Conservation (phyloP, 2,329 filamentous ascomycete species). For the Cordyceps tenuipes region DNA sequence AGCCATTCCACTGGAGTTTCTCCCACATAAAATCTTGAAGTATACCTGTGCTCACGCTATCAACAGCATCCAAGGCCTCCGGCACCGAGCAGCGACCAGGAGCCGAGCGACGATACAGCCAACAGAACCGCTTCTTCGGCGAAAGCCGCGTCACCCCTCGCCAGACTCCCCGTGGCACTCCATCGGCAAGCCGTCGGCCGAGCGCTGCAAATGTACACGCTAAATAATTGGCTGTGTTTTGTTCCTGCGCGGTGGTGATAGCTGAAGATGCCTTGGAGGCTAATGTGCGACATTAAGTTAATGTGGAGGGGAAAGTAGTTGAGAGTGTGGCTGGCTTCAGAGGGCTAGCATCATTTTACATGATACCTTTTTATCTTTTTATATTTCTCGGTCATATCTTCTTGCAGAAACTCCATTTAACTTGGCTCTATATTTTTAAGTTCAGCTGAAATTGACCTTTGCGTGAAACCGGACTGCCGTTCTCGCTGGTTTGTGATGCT, state of each 20-base stretch:
- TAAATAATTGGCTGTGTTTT: not conserved
- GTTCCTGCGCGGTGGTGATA: not conserved
- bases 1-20: not conserved
- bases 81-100: constrained; percentile 14
- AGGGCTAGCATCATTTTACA: not conserved
- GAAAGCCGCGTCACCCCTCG: constrained; percentile 32
- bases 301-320: not conserved
- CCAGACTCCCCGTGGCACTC: constrained; percentile 29
- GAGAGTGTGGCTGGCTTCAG: not conserved
- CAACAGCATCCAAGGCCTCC: constrained; percentile 18
- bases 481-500: not conserved
- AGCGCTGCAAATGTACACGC: constrained; percentile 16
- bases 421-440: not conserved
- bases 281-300: not conserved
- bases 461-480: not conserved
- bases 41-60: constrained; percentile 11
- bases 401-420: not conserved
- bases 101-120: constrained; percentile 25
- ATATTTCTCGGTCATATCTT: not conserved
- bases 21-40: not conserved
- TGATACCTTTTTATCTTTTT: constrained; percentile 1
- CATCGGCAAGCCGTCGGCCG: constrained; percentile 26
- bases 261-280: not conserved
- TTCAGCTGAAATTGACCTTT: not conserved
- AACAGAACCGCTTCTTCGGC: constrained; percentile 33